Evolutionary conservation across 2,329 filamentous ascomycete species (phyloP).

Genomic region (Chaetothyriales sp.): DNA sequence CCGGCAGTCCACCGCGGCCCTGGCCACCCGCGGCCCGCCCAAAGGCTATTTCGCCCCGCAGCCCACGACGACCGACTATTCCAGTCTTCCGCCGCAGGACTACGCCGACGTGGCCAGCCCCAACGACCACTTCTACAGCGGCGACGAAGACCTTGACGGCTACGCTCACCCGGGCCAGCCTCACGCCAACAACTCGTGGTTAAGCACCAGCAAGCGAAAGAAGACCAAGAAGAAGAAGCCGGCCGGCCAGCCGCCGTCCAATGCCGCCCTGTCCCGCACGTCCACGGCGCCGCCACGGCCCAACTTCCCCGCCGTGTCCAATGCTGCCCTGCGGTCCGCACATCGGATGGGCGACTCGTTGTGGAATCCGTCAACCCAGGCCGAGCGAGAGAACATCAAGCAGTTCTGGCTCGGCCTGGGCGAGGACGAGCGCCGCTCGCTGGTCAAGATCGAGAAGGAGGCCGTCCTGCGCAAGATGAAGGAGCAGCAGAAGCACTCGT

Average conservation of each 20-base stretch:
- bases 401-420: conserved; percentile 93
- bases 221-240: conserved; percentile 19
- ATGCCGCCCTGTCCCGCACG: conserved; percentile 6
- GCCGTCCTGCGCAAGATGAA: conserved; percentile 98
- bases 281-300: conserved; percentile 26
- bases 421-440: conserved; percentile 83
- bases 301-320: conserved; percentile 31
- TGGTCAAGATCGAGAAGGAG: conserved; percentile 98
- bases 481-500: conserved; percentile 98
- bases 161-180: conserved; percentile 16
- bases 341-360: conserved; percentile 57
- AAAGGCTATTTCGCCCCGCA: conserved; percentile 16
- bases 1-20: neutral
- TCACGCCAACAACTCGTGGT: conserved; percentile 11
- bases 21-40: conserved; percentile 14
- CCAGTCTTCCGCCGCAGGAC: conserved; percentile 20
- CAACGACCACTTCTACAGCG: conserved; percentile 44
- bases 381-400: conserved; percentile 94
- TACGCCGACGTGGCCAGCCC: conserved; percentile 34
- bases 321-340: conserved; percentile 29
- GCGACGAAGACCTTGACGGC: conserved; percentile 34
- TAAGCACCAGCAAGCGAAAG: conserved; percentile 20
- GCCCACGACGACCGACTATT: conserved; percentile 18
- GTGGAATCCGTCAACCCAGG: conserved; percentile 89
- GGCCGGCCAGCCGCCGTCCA: conserved; percentile 3